Evolutionary conservation across 768 basidiomycete genomes (phyloP).

Genomic region (Psilocybe subaeruginosa): DNA sequence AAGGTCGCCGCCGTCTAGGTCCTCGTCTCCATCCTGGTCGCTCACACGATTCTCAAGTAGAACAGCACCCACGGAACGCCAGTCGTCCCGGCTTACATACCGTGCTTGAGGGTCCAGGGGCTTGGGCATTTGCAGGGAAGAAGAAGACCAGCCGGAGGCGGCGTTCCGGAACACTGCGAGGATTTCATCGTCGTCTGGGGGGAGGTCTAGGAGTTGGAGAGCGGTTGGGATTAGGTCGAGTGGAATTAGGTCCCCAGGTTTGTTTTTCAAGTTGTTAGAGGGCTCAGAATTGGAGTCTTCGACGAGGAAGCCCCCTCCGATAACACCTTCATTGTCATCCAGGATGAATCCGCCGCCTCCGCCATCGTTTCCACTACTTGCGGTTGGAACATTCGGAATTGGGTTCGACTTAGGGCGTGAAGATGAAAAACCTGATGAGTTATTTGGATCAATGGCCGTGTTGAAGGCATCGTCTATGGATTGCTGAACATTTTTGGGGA

Average conservation of each 20-base stretch:
- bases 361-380: not conserved
- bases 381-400: not conserved
- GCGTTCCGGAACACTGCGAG: constrained; percentile 77
- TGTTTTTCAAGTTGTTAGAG: constrained; percentile 1
- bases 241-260: constrained; percentile 41
- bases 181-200: constrained; percentile 74
- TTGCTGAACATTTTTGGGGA: constrained; percentile 43
- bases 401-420: not conserved
- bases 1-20: not conserved
- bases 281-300: constrained; percentile 15
- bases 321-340: constrained; percentile 1
- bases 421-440: not conserved
- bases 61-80: constrained; percentile 80
- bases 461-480: constrained; percentile 60
- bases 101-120: constrained; percentile 22
- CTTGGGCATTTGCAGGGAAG: constrained; percentile 11
- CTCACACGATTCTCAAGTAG: constrained; percentile 53
- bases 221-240: constrained; percentile 63
- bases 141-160: constrained; percentile 66
- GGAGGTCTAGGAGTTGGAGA: constrained; percentile 64
- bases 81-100: constrained; percentile 67
- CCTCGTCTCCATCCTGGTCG: constrained; percentile 29
- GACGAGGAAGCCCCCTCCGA: constrained; percentile 35
- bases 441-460: constrained; percentile 16
- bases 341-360: constrained; percentile 36